Conservation (phyloP, 2,329 filamentous ascomycete species). For the Sphaerostilbella broomeana region DNA sequence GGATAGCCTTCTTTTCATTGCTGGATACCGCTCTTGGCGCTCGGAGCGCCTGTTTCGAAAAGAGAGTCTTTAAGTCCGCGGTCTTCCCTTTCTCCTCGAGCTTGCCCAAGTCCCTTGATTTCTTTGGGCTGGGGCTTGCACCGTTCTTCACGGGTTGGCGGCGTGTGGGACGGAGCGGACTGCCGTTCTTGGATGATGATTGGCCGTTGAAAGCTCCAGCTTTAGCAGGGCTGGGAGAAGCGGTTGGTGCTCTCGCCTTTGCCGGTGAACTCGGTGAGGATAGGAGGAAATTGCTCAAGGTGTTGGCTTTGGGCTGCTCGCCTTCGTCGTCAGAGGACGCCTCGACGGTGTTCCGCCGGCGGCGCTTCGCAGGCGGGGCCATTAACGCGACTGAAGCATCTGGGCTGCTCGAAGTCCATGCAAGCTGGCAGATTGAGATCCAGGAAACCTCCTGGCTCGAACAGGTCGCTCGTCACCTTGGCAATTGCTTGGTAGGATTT, state of each 20-base stretch:
- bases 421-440: neutral
- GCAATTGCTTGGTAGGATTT: neutral
- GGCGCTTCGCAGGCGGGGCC: constrained; percentile 54
- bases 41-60: constrained; percentile 54
- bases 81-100: constrained; percentile 46
- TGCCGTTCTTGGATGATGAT: constrained; percentile 10
- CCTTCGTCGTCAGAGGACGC: constrained; percentile 46
- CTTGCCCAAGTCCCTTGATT: constrained; percentile 33
- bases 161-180: constrained; percentile 20
- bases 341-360: constrained; percentile 49
- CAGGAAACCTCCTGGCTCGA: neutral
- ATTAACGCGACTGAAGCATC: constrained; percentile 36
- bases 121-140: constrained; percentile 32
- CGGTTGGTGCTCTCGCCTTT: constrained; percentile 25
- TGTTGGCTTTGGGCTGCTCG: constrained; percentile 37
- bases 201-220: constrained; percentile 15
- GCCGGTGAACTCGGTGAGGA: constrained; percentile 43
- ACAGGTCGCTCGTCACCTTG: neutral
- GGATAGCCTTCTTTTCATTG: constrained; percentile 23
- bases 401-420: constrained; percentile 20
- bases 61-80: constrained; percentile 52
- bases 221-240: constrained; percentile 38
- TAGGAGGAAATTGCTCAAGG: constrained; percentile 46
- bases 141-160: constrained; percentile 25
- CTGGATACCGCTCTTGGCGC: constrained; percentile 30